These are phyloP conservation scores for Proteromonas lacertae DNA, from an alignment of 352 stramenopile species.

Conservation along the genomic window DNA sequence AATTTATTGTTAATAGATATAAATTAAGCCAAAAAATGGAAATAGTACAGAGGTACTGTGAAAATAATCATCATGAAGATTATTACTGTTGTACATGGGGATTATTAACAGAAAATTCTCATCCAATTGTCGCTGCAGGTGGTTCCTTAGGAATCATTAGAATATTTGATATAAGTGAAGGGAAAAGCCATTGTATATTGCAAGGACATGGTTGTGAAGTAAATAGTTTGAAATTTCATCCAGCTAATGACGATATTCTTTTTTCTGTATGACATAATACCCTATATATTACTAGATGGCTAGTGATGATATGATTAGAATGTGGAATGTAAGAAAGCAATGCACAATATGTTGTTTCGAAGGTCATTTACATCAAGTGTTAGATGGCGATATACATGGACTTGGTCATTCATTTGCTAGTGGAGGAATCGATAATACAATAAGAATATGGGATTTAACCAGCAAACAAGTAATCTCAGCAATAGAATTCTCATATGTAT, in stretches of 20 bases:
- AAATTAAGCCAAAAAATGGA: too few relatives aligned
- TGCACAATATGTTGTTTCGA: slow-evolving; percentile 52
- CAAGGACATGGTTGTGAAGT: slow-evolving; percentile 51
- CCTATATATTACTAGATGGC: too few relatives aligned
- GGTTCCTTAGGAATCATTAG: too few relatives aligned
- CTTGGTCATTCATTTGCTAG: slow-evolving; percentile 43
- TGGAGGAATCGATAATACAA: slow-evolving; percentile 51
- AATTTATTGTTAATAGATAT: too few relatives aligned
- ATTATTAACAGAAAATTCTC: too few relatives aligned
- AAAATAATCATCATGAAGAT: too few relatives aligned
- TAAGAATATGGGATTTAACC: slow-evolving; percentile 65
- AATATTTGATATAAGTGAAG: too few relatives aligned
- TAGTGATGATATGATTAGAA: slow-evolving; percentile 51
- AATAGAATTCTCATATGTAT: slow-evolving; percentile 24
- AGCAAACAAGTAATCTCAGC: slow-evolving; percentile 24
- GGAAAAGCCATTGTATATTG: too few relatives aligned
- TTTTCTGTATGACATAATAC: slow-evolving; percentile 12
- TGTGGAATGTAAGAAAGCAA: slow-evolving; percentile 53
- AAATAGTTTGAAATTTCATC: slow-evolving; percentile 56
- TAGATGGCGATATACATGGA: slow-evolving; percentile 47
- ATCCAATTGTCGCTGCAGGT: too few relatives aligned
- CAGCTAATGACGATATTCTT: slow-evolving; percentile 7
- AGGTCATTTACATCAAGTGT: slow-evolving; percentile 43
- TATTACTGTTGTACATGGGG: too few relatives aligned
- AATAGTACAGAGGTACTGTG: too few relatives aligned